Evolutionary conservation across 176 grass and related monocot species (phyloP).

Genomic region (Oryza longistaminata): DNA sequence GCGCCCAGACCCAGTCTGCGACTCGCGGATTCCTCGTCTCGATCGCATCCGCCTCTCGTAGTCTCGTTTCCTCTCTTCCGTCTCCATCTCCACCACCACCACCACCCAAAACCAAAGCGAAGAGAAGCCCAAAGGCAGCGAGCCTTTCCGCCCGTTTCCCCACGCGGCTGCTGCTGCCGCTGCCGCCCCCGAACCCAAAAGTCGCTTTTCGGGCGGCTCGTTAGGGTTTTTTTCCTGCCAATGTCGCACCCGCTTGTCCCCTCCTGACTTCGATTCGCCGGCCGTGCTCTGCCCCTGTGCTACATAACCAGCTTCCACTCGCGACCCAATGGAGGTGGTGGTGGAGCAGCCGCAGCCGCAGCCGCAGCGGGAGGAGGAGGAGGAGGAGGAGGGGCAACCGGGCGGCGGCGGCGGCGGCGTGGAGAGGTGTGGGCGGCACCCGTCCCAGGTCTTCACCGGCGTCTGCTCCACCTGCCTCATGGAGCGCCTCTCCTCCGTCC

Average conservation of each 20-base stretch:
- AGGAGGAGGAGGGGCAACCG: neutral
- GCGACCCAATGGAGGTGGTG: conserved; percentile 47
- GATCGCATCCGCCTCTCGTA: neutral
- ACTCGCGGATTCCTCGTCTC: neutral
- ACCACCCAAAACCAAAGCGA: no score
- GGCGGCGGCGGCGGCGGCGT: neutral
- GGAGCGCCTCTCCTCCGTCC: conserved; percentile 81
- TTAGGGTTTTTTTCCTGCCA: conserved; percentile 38
- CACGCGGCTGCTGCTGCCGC: neutral
- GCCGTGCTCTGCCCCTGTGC: neutral
- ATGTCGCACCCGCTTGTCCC: conserved; percentile 53
- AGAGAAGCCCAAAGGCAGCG: neutral
- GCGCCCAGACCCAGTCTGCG: neutral
- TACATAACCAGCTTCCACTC: conserved; percentile 16
- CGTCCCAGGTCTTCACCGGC: conserved; percentile 65
- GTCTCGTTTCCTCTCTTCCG: neutral
- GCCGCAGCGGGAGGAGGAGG: neutral
- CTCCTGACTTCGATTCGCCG: conserved; percentile 25
- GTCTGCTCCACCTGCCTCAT: conserved; percentile 89
- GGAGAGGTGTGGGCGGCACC: conserved; percentile 64
- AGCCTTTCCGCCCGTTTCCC: conserved; percentile 28
- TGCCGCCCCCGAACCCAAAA: conserved; percentile 22
- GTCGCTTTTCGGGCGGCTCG: conserved; percentile 35
- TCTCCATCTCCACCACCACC: no score
- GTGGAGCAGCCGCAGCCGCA: conserved; percentile 37